Base-by-base conservation (phyloP, 106 monocot species). In the Cymbidium sinense region DNA sequence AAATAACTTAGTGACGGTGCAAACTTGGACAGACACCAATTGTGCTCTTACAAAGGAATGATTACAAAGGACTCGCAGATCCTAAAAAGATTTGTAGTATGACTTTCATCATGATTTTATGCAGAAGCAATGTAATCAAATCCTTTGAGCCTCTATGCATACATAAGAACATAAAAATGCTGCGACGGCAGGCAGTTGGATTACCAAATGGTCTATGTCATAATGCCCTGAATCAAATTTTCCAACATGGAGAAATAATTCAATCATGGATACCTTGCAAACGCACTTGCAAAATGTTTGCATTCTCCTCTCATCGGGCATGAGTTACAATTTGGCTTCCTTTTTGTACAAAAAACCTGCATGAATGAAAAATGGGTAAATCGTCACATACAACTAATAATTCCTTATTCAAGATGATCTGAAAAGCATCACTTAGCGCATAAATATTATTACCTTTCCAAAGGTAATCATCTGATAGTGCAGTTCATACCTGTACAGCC, bases 391-490 rank as follows among this genome's bases (percentile, higher is more conserved):
- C 52, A 80, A 18, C 58, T 17, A 61, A 19, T 51, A 20, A 64
- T 47, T 19, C 5, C 18, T 23, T 30, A 35, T 18, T 76, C 64
- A 34, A 47, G 5, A 51, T 54, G 3, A 36, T 29, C 36, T 10
- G 31, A 43, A 33, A 13, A 13, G 18, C 33, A 67, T 33, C 33
- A 67, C 35, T 43, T 23, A 6, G 27, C n/a, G n/a, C 13, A 47
- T 70, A 28, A 64, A 44, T 34, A 44, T n/a, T 5, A 76, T 15
- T 83, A 92, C 91, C 91, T 92, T 92, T 71, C 91, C 91, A 77
- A 92, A 92, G 52, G 91, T 92, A 35, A 92, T 92, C 81, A 92
- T 81, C 77, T 92, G 91, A 76, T 92, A 92, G 83, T 92, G 91
- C 30, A 92, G 81, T 84, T 92, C 91, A 79, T 92, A 92, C 82